Conservation (phyloP, 164 flowering plant species). For the Magnolia changhungtana region DNA sequence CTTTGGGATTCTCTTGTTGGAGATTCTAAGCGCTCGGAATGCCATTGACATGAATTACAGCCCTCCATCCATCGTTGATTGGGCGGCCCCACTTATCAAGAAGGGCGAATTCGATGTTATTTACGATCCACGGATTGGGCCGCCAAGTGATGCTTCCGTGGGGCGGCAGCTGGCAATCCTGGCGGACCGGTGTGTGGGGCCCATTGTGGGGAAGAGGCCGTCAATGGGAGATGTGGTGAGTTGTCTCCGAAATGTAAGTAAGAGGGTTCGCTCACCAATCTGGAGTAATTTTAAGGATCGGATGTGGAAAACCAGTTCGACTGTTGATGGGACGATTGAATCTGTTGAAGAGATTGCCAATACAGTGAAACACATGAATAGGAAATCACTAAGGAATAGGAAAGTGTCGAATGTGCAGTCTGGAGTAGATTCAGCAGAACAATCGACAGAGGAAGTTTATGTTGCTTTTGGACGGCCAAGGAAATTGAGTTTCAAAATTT, state of each 20-base stretch:
- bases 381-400: slow-evolving; percentile 31
- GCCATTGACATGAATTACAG: slow-evolving; percentile 78
- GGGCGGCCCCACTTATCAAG: slow-evolving; percentile 72
- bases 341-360: slow-evolving; percentile 25
- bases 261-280: slow-evolving; percentile 25
- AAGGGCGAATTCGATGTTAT: slow-evolving; percentile 35
- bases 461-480: no score
- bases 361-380: slow-evolving; percentile 23
- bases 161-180: slow-evolving; percentile 40
- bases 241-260: slow-evolving; percentile 34
- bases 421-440: no score
- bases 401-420: slow-evolving; percentile 47
- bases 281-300: slow-evolving; percentile 46
- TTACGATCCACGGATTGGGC: slow-evolving; percentile 48
- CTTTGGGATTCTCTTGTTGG: slow-evolving; percentile 66
- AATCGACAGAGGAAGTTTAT: no score
- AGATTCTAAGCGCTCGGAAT: slow-evolving; percentile 66
- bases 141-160: slow-evolving; percentile 36
- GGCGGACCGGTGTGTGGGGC: slow-evolving; percentile 65
- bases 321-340: slow-evolving; percentile 12
- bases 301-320: slow-evolving; percentile 19
- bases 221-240: slow-evolving; percentile 66
- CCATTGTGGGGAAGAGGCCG: slow-evolving; percentile 59
- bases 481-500: no score
- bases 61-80: slow-evolving; percentile 79